Percentiles rank a stretch among this genome's conserved stretches.
These are phyloP conservation scores for Aspergillus vadensis DNA, from an alignment of 2,329 filamentous ascomycete species.

Conservation along the genomic window DNA sequence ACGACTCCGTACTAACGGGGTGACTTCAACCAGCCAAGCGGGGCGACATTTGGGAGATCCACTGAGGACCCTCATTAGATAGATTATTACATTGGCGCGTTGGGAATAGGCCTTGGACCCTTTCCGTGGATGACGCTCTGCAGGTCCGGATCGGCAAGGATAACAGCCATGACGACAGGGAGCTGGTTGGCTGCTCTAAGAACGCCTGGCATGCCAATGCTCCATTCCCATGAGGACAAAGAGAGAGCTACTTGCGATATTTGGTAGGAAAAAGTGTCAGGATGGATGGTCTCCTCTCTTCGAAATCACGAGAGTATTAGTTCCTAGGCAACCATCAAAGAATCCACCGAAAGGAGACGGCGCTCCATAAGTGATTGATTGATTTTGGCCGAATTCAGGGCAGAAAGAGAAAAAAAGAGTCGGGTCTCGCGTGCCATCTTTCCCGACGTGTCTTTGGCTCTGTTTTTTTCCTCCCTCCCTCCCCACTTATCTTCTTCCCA, in stretches of 20 bases:
- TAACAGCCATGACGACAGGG: constrained; percentile 2
- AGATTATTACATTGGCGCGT: not conserved
- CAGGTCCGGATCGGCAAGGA: constrained; percentile 3
- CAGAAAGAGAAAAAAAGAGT: not conserved
- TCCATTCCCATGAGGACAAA: not conserved
- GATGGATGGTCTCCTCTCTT: not conserved
- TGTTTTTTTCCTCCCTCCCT: not conserved
- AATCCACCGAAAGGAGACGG: not conserved
- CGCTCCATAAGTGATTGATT: constrained; percentile 3
- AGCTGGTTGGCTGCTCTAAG: not conserved
- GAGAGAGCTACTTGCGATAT: not conserved
- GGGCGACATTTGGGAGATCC: not conserved
- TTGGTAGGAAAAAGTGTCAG: not conserved
- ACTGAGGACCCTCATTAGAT: not conserved
- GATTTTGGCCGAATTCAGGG: not conserved
- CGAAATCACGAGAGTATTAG: not conserved
- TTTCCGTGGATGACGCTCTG: constrained; percentile 1
- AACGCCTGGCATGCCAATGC: not conserved
- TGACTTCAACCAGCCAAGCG: constrained; percentile 1
- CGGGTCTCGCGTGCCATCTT: constrained; percentile 22
- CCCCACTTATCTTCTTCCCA: not conserved
- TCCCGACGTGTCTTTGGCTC: constrained; percentile 10
- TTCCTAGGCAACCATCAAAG: not conserved
- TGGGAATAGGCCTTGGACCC: not conserved
- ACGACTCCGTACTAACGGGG: not conserved